Base-by-base conservation (phyloP, 345 rosid species). In the Bruguiera gymnorhiza region DNA sequence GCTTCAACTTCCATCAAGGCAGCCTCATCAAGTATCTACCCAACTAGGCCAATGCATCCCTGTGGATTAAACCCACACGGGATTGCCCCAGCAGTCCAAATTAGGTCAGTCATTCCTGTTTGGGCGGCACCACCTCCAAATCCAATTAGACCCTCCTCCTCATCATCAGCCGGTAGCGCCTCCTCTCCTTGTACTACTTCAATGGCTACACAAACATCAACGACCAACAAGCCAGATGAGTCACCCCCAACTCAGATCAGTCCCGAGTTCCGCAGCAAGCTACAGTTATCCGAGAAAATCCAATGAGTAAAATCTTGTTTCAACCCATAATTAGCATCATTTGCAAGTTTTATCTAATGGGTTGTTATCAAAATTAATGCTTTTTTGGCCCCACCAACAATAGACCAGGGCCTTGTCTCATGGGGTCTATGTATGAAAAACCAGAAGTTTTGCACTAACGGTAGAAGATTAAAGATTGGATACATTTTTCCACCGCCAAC, bases 91-190 rank as follows among this genome's bases (percentile, higher is more conserved):
- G 88, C 92, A 34, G 92, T 89, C 70, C 86, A 84, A 48, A 87
- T 89, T 10, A 87, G 95, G 75, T 89, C 95, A 69, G 89, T 89
- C 26, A 87, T 89, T 62, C 92, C 95, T 63, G 95, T 89, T 57
- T 89, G 88, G 74, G 85, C 92, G 61, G 85, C 92, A 59, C 89
- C 89, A 51, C 88, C 83, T 31, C 51, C 82, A 52, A 43, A 15
- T 56, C 30, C 75, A 48, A 31, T 39, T 6, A 72, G 72, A 63
- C 66, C 78, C 61, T 67, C 65, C 1, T 64, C 83, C 52, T 43
- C 83, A 21, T 0, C 73, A 73, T 18, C 78, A 60, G 59, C 36
- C 11, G n/a, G 21, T 46, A 72, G 16, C 13, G 62, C 56, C 70
- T 18, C 57, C 62, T n/a, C 68, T 27, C 16, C 61, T 21, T 2